Base-by-base conservation (phyloP, 2,329 filamentous ascomycete genomes). In the Xylariaceae sp. region DNA sequence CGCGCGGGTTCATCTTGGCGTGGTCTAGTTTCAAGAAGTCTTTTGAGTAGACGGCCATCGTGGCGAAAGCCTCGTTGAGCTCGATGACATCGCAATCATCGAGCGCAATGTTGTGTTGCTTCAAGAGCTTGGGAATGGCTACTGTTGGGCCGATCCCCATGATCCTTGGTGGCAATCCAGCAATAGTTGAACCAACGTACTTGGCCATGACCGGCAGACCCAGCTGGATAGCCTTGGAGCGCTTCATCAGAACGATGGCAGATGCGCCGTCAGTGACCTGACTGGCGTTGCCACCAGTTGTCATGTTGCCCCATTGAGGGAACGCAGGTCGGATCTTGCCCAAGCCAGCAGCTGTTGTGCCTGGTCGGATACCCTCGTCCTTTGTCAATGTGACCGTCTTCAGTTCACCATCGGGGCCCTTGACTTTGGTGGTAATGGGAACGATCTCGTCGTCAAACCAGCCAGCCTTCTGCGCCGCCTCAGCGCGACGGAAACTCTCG, bases 61-160 rank as follows among this genome's bases (percentile, higher is more conserved):
- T 94, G 18, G 92, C 93, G 66, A 99, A 99, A 1, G 94, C 94
- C 80, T 99, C 94, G 77, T 99, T 99, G 68, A 99, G 75, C 80
- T 97, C 94, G 62, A 93, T 79, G 34, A 97, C 81, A 67, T 99
- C 94, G 56, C 94, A 82, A 63, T 97, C 94, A 53, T 87, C 82
- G 48, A 96, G 76, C 19, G 80, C 82, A 55, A 99, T 73, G 72
- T 87, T 84, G 80, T 87, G 85, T 75, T 94, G 87, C 66, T 74
- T 73, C 42, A 99, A 82, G 31, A 99, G 84, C 82, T 99, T 99
- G 58, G 84, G 84, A 58, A 88, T 87, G 53, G 83, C 84, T 34
- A 87, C 72, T 41, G 84, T 84, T 34, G 89, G 89, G 50, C 89
- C 89, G 61, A 97, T 96, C 59, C 93, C 94, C 94, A 99, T 99